Evolutionary conservation across 2,329 filamentous ascomycete species (phyloP), one percentile per base, ranked within the genome.

Genomic region (Colletotrichum falcatum): DNA sequence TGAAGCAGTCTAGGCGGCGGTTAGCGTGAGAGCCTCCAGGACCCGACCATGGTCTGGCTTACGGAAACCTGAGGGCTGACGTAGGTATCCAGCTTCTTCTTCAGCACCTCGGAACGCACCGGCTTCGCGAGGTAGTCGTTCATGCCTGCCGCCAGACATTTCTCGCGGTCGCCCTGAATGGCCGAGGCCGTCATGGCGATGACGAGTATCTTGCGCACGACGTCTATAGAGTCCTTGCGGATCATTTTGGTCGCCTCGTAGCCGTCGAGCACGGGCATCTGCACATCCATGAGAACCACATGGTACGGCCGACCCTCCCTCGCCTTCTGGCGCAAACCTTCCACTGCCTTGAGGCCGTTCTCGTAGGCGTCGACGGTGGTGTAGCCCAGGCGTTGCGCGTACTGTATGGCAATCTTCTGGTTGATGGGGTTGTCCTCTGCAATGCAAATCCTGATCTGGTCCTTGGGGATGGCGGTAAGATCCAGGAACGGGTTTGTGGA

Each of bases 161-260:
- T 98, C 79, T 98, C 95, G 58, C 95, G 88, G 78, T 98, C 95
- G 23, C 95, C 95, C 78, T 96, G 93, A 72, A 98, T 98, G 3
- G 95, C 95, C 33, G 92, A 95, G 1, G 95, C 95, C 1, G 95
- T 98, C 95, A 98, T 98, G 65, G 95, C 95, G 75, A 98, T 98
- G 59, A 98, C 93, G n/a, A 98, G 85, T 1, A 97, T 89, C 73
- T 93, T 91, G 62, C 93, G 88, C 14, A 98, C 94, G 9, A 88
- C 88, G 44, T 94, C 91, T 69, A 94, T 88, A 0, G 89, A 79
- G 79, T 98, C 94, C 74, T 89, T 89, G 12, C 95, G 91, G 54
- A 98, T 90, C 68, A 94, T 87, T 74, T 92, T 92, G 0, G 95
- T 98, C 1, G 95, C 94, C 80, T 97, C 93, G 78, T 97, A 97